These are phyloP conservation scores for Syzygium malaccense DNA, from an alignment of 441 rosid species.

Conservation along the genomic window DNA sequence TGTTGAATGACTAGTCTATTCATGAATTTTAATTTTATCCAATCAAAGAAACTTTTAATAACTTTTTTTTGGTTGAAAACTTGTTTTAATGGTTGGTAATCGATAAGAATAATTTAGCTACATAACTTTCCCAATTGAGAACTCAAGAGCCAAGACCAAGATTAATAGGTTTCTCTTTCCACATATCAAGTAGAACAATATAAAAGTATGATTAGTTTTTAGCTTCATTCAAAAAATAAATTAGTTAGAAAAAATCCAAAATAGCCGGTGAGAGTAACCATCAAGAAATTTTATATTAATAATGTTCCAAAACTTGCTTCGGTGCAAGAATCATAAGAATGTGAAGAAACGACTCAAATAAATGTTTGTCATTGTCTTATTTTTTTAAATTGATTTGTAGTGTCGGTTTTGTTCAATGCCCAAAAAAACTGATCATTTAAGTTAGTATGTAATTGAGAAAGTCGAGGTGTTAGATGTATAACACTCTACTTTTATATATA, in stretches of 20 bases:
- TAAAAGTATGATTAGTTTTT: not conserved
- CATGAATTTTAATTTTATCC: not conserved
- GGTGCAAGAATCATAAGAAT: not conserved
- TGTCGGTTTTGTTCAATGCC: not conserved
- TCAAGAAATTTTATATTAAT: not conserved
- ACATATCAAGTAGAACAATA: not conserved
- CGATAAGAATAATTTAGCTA: not conserved
- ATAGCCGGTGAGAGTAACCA: not conserved
- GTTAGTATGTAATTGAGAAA: not conserved
- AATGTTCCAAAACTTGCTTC: not conserved
- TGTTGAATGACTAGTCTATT: not conserved
- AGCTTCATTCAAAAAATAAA: not conserved
- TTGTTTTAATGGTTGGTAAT: not conserved
- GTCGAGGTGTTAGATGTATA: not conserved
- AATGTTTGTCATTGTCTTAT: not conserved
- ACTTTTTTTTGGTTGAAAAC: too few species aligned
- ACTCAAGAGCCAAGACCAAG: not conserved
- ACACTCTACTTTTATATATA: not conserved
- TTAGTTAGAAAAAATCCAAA: not conserved
- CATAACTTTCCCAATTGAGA: not conserved
- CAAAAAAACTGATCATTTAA: not conserved
- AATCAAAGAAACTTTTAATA: not conserved
- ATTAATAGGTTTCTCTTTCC: not conserved
- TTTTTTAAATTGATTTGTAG: not conserved
- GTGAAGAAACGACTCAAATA: not conserved